phyloP scores from a whole-genome alignment of 805 yeast species.

The Debaryomyces maramus region DNA sequence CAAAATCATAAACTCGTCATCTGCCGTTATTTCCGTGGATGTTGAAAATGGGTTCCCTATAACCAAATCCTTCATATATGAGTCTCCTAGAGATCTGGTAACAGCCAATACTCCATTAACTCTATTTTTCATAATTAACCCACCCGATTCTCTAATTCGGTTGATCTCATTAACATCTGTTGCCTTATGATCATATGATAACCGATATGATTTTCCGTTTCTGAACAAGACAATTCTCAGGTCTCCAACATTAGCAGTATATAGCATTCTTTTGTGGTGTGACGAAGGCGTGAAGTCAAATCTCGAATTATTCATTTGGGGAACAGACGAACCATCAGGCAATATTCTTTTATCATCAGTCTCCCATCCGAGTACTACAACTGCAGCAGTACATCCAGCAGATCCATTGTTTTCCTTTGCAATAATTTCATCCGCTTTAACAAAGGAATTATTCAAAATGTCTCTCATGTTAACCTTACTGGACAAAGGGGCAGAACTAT shows the following conservation, averaged over 20 bases:
- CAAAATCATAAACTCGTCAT: slow-evolving; percentile 77
- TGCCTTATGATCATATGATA: slow-evolving; percentile 93
- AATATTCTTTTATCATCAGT: slow-evolving; percentile 16
- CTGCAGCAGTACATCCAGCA: slow-evolving; percentile 95
- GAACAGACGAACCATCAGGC: background rate
- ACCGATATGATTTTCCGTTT: slow-evolving; percentile 68
- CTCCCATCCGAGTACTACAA: slow-evolving; percentile 89
- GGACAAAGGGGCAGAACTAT: slow-evolving; percentile 17
- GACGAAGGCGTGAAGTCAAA: slow-evolving; percentile 50
- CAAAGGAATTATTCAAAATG: slow-evolving; percentile 66
- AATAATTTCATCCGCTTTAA: slow-evolving; percentile 71
- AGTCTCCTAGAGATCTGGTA: slow-evolving; percentile 89
- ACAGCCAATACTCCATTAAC: slow-evolving; percentile 97
- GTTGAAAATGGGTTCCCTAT: slow-evolving; percentile 93
- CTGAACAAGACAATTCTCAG: slow-evolving; percentile 79
- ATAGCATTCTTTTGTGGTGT: slow-evolving; percentile 69
- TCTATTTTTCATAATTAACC: slow-evolving; percentile 82
- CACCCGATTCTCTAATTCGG: slow-evolving; percentile 78
- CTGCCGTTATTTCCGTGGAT: slow-evolving; percentile 64
- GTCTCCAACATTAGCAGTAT: slow-evolving; percentile 96
- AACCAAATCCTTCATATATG: slow-evolving; percentile 86
- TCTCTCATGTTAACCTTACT: slow-evolving; percentile 55
- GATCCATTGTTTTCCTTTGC: slow-evolving; percentile 61
- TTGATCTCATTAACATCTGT: slow-evolving; percentile 74
- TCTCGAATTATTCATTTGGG: slow-evolving; percentile 15